These are phyloP conservation scores for Phyllosticta paracitricarpa DNA, from an alignment of 2,329 filamentous ascomycete species.

Conservation along the genomic window DNA sequence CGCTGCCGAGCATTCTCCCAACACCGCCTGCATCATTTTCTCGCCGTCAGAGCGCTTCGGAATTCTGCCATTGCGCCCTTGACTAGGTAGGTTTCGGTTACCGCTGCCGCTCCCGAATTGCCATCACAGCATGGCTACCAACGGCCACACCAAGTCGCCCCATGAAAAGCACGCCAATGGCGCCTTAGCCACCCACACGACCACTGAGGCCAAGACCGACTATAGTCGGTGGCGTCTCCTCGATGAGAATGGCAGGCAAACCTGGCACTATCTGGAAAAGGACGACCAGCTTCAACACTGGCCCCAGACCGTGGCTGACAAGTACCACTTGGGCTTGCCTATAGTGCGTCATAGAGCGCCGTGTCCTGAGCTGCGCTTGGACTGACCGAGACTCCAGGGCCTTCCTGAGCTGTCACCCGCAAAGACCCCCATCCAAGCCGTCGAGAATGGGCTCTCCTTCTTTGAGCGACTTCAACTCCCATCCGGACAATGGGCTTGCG, in stretches of 20 bases:
- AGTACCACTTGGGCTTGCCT: conserved; percentile 72
- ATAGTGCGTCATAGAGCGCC: conserved; percentile 45
- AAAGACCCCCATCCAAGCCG: conserved; percentile 64
- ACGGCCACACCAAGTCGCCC: background rate
- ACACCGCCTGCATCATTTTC: background rate
- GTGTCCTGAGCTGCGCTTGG: background rate
- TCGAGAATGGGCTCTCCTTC: conserved; percentile 74
- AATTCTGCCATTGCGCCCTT: background rate
- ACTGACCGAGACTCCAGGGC: conserved; percentile 41
- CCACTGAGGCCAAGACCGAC: conserved; percentile 52
- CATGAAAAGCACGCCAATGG: background rate
- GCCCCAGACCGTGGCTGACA: conserved; percentile 85
- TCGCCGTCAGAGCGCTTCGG: background rate
- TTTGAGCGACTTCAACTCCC: conserved; percentile 83
- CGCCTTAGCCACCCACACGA: background rate
- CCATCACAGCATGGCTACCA: background rate
- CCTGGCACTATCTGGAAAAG: conserved; percentile 79
- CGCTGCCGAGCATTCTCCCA: background rate
- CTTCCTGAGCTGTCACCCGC: conserved; percentile 63
- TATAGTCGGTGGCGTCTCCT: conserved; percentile 72
- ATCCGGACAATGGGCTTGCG: conserved; percentile 90
- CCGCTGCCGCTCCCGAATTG: background rate
- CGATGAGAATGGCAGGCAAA: conserved; percentile 76
- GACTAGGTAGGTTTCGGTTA: background rate
- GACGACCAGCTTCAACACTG: conserved; percentile 63